Percentiles rank a stretch among this genome's conserved stretches.
These are phyloP conservation scores for Papiliotrema nemorosa DNA, from an alignment of 1,284 basidiomycete genomes.

Conservation along the genomic window DNA sequence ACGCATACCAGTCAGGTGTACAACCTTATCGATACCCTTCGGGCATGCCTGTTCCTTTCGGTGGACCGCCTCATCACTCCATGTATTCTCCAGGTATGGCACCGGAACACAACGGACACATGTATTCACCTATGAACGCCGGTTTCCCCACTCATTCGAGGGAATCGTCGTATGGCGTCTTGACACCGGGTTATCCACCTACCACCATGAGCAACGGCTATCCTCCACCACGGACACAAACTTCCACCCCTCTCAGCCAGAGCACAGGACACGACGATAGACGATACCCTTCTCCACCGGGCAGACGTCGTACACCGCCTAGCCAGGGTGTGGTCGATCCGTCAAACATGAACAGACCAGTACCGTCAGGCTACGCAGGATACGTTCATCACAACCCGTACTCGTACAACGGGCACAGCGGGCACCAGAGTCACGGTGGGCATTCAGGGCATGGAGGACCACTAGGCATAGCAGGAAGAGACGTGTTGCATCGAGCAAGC, in stretches of 20 bases:
- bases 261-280: not conserved
- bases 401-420: not conserved
- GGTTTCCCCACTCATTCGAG: conserved; percentile 36
- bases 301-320: conserved; percentile 31
- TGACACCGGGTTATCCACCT: conserved; percentile 32
- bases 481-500: conserved; percentile 21
- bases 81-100: conserved; percentile 36
- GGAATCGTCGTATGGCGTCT: conserved; percentile 36
- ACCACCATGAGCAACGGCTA: conserved; percentile 36
- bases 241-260: conserved; percentile 37
- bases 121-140: conserved; percentile 37
- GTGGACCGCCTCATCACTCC: conserved; percentile 28
- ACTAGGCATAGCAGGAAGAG: conserved; percentile 7
- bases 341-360: conserved; percentile 23
- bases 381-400: not conserved
- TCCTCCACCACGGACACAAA: conserved; percentile 36
- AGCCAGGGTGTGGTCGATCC: conserved; percentile 37
- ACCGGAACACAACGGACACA: conserved; percentile 33
- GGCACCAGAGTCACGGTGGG: not conserved
- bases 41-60: conserved; percentile 33
- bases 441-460: not conserved
- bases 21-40: conserved; percentile 32
- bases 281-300: conserved; percentile 2
- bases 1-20: conserved; percentile 28
- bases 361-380: not conserved